Evolutionary conservation across 2,329 filamentous ascomycete species (phyloP), one percentile per base, ranked within the genome.

Genomic region (Alternaria postmessia): DNA sequence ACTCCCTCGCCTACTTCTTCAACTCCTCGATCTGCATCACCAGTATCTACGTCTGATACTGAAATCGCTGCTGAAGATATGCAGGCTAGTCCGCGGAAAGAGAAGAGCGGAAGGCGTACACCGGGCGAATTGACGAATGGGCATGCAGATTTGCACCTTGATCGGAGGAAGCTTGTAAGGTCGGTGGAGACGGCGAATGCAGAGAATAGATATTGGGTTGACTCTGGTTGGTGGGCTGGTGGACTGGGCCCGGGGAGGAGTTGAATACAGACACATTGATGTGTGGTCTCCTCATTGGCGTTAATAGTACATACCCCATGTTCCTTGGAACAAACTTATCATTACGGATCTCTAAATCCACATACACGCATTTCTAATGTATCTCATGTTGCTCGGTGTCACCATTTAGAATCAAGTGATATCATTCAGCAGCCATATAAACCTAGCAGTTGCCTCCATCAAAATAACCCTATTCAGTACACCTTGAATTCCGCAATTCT

Each of bases 401-500:
- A 39, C n/a, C n/a, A 39, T 11, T 2, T 8, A 39, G 24, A 26
- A 7, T 26, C 28, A 12, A 30, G 22, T 24, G 22, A 24, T 24
- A 24, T 24, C 3, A 30, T 30, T 30, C 11, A 41, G 11, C 9
- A 9, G 9, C 38, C 38, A 39, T 22, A 5, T 22, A 14, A 5
- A 22, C 8, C 18, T 7, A 41, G 8, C 12, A 5, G 20, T 41
- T 14, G 5, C 11, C 38, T 41, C 18, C 9, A 41, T 41, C 38
- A 41, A 12, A 14, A 41, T 7, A 7, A 5, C 24, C 9, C 5
- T 24, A 42, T 2, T 26, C 41, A 72, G 46, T 69, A 80, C 0
- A 79, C 69, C 64, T 80, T 81, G 43, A 79, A 78, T 59, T 81
- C 79, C 2, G 76, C 76, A 14, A 81, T 51, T 36, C 79, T 68